phyloP scores from a whole-genome alignment of 306 rosid species.

The Aeschynomene evenia region DNA sequence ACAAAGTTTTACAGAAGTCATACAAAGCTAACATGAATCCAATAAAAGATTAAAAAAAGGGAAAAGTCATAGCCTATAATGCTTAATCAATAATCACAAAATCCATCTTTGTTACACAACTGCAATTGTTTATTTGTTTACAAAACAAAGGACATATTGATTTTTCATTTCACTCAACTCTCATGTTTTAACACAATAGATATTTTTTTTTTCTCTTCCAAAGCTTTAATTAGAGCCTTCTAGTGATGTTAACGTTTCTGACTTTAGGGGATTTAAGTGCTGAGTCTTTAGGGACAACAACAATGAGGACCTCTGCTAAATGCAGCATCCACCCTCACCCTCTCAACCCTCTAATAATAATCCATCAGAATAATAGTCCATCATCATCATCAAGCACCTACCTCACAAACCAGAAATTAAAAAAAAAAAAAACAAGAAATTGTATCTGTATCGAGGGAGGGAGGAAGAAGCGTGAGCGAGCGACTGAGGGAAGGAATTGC shows the following conservation, averaged over 20 bases:
- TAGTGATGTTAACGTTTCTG: constrained; percentile 57
- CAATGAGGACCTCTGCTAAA: constrained; percentile 70
- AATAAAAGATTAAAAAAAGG: background rate
- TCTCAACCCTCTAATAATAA: too few species aligned
- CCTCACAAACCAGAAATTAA: too few species aligned
- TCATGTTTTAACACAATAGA: too few species aligned
- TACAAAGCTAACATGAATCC: background rate
- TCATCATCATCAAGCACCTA: too few species aligned
- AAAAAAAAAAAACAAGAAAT: too few species aligned
- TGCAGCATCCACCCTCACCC: too few species aligned
- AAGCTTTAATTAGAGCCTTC: constrained; percentile 54
- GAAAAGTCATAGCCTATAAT: background rate
- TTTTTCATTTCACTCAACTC: background rate
- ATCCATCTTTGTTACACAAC: background rate
- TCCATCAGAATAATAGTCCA: too few species aligned
- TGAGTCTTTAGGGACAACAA: constrained; percentile 64
- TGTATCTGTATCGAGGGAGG: too few species aligned
- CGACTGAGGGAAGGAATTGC: too few species aligned
- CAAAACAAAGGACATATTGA: background rate
- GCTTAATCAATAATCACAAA: background rate
- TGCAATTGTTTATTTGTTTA: constrained; percentile 14
- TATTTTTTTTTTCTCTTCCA: too few species aligned
- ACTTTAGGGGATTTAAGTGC: constrained; percentile 47
- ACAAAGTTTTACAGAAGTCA: background rate
- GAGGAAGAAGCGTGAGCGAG: too few species aligned